Evolutionary conservation across 345 rosid species (phyloP), one percentile per base, ranked within the genome.

Genomic region (Cardamine occulta): DNA sequence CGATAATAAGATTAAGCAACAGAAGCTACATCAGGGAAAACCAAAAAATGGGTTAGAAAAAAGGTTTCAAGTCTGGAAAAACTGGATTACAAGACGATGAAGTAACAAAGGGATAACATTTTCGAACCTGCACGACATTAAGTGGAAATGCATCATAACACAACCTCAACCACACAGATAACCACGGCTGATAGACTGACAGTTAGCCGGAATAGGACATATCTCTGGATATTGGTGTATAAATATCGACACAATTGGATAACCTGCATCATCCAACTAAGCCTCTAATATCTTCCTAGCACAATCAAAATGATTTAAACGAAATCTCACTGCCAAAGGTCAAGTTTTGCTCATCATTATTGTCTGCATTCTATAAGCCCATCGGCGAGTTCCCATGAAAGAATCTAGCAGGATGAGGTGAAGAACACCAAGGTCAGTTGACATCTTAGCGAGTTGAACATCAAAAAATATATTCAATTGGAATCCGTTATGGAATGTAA

Each of bases 191-290:
- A 89, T 52, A 82, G 93, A 71, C 84, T 88, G 31, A 90, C 95
- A 32, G 95, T 93, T 24, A 93, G 95, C 80, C 88, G 90, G 77
- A 88, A 93, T 60, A 87, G 93, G 73, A 89, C 87, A 73, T 83
- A 89, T 78, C 85, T 93, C 86, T 88, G 97, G 63, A 85, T 86
- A 79, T 89, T 93, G 58, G 95, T 89, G 81, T 86, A 88, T 7
- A 93, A 90, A 42, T 89, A 90, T 48, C 98, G 95, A 31, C 89
- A 89, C 96, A 93, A 89, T 54, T 84, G 86, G 21, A 90, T 92
- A 79, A 88, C 91, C 98, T 93, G 72, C 82, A 80, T 62, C 10
- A 24, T 63, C 68, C 8, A 72, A 21, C 49, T 54, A 73, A 74
- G 66, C 14, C 35, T 32, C 9, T 32, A 32, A 1, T 60, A 14